These are phyloP conservation scores for Nemophila menziesii DNA, from an alignment of 257 asterid genomes.

Conservation along the genomic window DNA sequence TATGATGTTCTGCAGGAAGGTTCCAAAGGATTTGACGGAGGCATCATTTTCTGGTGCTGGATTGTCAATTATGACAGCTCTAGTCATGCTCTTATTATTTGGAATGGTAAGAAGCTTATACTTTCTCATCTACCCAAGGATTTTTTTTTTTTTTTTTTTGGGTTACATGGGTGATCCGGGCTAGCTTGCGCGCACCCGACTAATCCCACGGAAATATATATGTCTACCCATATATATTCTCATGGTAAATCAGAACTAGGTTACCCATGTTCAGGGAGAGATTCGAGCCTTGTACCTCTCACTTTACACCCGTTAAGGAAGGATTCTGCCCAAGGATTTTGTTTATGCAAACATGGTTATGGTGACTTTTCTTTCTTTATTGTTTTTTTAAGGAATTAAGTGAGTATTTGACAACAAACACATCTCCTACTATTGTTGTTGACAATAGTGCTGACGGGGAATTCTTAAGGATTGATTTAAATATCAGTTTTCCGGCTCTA, in stretches of 20 bases:
- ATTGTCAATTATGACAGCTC: constrained; percentile 71
- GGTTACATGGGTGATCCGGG: no score
- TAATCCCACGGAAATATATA: no score
- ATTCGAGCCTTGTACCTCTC: no score
- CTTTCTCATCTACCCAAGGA: background rate
- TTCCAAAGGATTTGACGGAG: constrained; percentile 79
- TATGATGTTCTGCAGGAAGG: constrained; percentile 43
- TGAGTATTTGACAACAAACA: constrained; percentile 54
- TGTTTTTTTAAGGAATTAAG: constrained; percentile 54
- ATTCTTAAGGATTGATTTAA: constrained; percentile 73
- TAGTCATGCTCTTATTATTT: constrained; percentile 69
- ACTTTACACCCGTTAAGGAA: no score
- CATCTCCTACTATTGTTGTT: constrained; percentile 66
- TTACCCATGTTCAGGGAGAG: no score
- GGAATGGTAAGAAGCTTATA: constrained; percentile 66
- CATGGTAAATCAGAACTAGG: no score
- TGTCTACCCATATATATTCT: no score
- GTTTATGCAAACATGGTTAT: background rate
- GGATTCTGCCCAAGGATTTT: background rate
- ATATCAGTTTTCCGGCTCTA: constrained; percentile 90
- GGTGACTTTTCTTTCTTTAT: background rate
- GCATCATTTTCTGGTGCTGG: constrained; percentile 95
- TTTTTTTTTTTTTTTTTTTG: no score
- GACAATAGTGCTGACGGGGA: constrained; percentile 91
- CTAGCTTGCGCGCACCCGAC: no score